Evolutionary conservation across 371 early-diverging fungal genomes (phyloP), one percentile per base, ranked within the genome.

Genomic region (Lichtheimia ramosa): DNA sequence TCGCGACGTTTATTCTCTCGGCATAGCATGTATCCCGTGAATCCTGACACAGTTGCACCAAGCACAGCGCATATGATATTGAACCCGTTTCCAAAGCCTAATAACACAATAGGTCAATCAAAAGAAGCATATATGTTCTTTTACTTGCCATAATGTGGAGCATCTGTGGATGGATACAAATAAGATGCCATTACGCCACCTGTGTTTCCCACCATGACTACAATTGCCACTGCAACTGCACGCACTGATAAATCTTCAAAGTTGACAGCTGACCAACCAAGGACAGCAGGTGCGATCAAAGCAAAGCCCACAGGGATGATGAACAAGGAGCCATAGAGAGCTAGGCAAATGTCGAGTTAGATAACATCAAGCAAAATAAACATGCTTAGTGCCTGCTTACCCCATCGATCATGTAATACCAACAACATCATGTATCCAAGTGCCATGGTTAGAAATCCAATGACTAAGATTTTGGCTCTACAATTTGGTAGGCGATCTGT

Each of bases 151-250:
- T 65, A 63, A 28, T 51, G 60, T 2, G 75, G 78, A 12, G 46
- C 66, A 54, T 66, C 58, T 8, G 57, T 54, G 2, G 63, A 58
- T 6, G 71, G 75, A 34, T 70, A 78, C 1, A 74, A 40, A 58
- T 68, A 78, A 8, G 75, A 70, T 4, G 75, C 70, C 20, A 73
- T 57, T 16, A 78, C 64, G 20, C 73, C 65, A 48, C 78, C 78
- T 15, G 50, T 43, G 25, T 73, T 72, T 1, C 78, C 78, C 2
- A 78, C 42, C 71, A 73, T 73, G 16, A 78, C 64, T 7, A 74
- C 68, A 2, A 69, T 39, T 5, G 78, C 78, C 5, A 78, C 73
- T 6, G 73, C 71, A 15, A 74, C 66, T 0, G 68, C 75, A 24
- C 75, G 63, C 12, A 68, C 62, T n/a, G 66, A 63, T 0, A 68